Evolutionary conservation across 768 basidiomycete genomes (phyloP).

Genomic region (Coprinopsis cinerea): DNA sequence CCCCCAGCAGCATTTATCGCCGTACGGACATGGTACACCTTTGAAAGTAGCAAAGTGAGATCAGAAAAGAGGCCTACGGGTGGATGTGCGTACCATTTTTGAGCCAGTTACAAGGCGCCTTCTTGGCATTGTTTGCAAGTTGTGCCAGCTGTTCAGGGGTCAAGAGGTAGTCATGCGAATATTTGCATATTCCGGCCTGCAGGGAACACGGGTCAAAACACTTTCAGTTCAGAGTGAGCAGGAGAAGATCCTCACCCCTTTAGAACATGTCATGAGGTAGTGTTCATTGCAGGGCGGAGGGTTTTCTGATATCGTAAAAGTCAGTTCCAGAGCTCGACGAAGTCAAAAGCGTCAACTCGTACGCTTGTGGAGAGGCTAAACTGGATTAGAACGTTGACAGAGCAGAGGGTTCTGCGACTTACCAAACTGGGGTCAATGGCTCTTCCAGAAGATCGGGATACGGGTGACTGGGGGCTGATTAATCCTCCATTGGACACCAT

Average conservation of each 20-base stretch:
- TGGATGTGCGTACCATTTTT: conserved; percentile 64
- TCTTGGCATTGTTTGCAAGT: conserved; percentile 74
- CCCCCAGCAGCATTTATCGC: conserved; percentile 76
- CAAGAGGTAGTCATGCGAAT: conserved; percentile 75
- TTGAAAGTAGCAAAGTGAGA: neutral
- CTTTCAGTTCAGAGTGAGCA: conserved; percentile 5
- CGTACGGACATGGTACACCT: conserved; percentile 75
- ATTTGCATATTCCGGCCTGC: conserved; percentile 66
- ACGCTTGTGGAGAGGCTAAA: conserved; percentile 78
- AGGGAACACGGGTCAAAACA: conserved; percentile 14
- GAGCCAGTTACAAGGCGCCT: conserved; percentile 80
- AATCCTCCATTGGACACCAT: conserved; percentile 53
- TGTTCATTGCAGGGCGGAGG: conserved; percentile 84
- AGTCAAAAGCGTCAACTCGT: conserved; percentile 21
- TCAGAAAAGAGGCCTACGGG: too few relatives aligned
- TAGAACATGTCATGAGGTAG: conserved; percentile 78
- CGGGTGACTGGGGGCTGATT: conserved; percentile 61
- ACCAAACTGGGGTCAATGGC: conserved; percentile 63
- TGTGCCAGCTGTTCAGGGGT: conserved; percentile 65
- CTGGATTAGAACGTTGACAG: neutral
- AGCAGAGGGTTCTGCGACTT: conserved; percentile 12
- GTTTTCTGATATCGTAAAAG: conserved; percentile 42
- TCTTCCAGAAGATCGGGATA: conserved; percentile 36
- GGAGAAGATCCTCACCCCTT: conserved; percentile 48
- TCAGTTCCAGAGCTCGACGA: neutral